Percentiles rank a stretch among this genome's conserved stretches.
These are phyloP conservation scores for Ascochyta fabae DNA, from an alignment of 2,329 filamentous ascomycete genomes.

Conservation along the genomic window DNA sequence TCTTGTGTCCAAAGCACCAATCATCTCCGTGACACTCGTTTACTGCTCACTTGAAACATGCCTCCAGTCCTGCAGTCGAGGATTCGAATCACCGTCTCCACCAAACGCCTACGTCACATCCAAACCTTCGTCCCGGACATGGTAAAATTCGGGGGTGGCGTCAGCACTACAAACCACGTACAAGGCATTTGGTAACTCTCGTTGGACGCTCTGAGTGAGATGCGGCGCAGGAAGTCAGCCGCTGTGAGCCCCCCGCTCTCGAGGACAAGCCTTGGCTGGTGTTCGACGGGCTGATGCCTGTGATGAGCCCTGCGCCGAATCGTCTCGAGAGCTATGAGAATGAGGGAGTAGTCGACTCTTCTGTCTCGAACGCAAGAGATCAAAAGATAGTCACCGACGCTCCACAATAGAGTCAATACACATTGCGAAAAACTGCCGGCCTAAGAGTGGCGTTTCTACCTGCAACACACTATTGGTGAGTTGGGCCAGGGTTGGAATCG, in stretches of 20 bases:
- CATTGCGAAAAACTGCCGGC: conserved; percentile 6
- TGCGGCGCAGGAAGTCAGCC: conserved; percentile 16
- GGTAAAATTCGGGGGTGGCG: conserved; percentile 5
- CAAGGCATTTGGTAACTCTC: neutral
- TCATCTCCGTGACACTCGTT: conserved; percentile 1
- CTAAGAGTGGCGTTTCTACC: conserved; percentile 13
- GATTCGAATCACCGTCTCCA: conserved; percentile 3
- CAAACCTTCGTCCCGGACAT: neutral
- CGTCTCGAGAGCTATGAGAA: conserved; percentile 2
- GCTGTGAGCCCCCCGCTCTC: neutral
- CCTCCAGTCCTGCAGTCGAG: conserved; percentile 4
- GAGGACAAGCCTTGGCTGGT: conserved; percentile 7
- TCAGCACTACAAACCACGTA: neutral
- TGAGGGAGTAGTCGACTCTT: conserved; percentile 3
- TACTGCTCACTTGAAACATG: conserved; percentile 9
- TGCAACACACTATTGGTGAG: conserved; percentile 10
- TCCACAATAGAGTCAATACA: conserved; percentile 9
- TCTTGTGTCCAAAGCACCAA: neutral
- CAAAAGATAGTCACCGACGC: conserved; percentile 17
- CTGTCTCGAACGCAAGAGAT: conserved; percentile 2
- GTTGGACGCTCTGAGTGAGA: conserved; percentile 7
- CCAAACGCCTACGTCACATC: neutral
- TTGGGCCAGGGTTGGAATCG: conserved; percentile 12
- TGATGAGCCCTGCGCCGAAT: neutral
- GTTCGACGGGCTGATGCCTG: conserved; percentile 12